Conservation (phyloP, 805 yeast species). For the Yarrowia sp. region DNA sequence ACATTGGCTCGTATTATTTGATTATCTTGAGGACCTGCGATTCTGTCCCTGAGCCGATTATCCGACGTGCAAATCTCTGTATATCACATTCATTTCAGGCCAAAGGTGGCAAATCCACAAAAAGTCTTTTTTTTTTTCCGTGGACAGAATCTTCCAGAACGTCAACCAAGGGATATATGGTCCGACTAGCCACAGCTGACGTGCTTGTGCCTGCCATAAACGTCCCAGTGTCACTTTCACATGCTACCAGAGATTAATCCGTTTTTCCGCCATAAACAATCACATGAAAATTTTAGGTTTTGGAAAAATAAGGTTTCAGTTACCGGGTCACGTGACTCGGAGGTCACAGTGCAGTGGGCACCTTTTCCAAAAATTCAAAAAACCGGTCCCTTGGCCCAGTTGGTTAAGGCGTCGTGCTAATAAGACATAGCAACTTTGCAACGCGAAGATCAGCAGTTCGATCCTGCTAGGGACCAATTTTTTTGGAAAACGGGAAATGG, state of each 20-base stretch:
- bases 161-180: too few species aligned
- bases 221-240: background rate
- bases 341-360: background rate
- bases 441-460: conserved; percentile 61
- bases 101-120: background rate
- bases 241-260: background rate
- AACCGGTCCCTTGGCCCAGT: conserved; percentile 37
- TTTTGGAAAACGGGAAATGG: background rate
- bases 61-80: background rate
- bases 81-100: background rate
- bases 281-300: background rate
- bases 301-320: too few species aligned
- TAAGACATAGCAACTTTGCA: conserved; percentile 31
- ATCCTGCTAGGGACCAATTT: conserved; percentile 50
- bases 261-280: conserved; percentile 6
- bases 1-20: background rate
- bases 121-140: too few species aligned
- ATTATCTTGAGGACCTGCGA: background rate
- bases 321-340: conserved; percentile 2
- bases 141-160: too few species aligned
- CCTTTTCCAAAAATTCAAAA: background rate
- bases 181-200: background rate
- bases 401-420: conserved; percentile 39
- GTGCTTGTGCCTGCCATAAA: background rate
- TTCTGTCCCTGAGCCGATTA: background rate